Evolutionary conservation across 2,329 filamentous ascomycete species (phyloP).

Genomic region (Knufia petricola): DNA sequence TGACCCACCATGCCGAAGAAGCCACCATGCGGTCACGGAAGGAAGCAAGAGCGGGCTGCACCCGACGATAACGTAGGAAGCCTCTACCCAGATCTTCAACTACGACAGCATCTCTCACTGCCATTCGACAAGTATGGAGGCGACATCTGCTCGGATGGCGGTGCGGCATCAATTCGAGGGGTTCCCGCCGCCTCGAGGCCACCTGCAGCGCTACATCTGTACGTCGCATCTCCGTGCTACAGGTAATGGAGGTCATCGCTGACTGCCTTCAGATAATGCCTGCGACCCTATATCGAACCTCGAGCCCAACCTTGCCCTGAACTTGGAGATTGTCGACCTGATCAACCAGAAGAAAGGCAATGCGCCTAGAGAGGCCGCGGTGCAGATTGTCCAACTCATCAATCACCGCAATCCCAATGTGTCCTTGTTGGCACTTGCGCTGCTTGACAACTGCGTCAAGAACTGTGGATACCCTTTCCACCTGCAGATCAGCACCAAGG

Average conservation of each 20-base stretch:
- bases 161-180: slow-evolving; percentile 87
- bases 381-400: slow-evolving; percentile 85
- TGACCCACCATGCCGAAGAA: neutral
- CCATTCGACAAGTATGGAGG: slow-evolving; percentile 56
- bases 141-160: slow-evolving; percentile 88
- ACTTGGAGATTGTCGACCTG: slow-evolving; percentile 90
- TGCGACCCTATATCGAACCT: slow-evolving; percentile 88
- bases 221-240: slow-evolving; percentile 24
- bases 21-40: neutral
- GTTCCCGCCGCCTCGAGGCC: slow-evolving; percentile 68
- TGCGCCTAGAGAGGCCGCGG: slow-evolving; percentile 86
- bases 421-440: slow-evolving; percentile 64
- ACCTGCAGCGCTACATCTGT: slow-evolving; percentile 88
- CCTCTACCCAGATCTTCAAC: neutral
- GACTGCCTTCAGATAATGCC: slow-evolving; percentile 57
- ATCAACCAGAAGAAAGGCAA: slow-evolving; percentile 97
- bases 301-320: slow-evolving; percentile 92
- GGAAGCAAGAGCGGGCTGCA: slow-evolving; percentile 25
- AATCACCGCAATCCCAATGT: slow-evolving; percentile 97
- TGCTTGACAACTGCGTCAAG: slow-evolving; percentile 98
- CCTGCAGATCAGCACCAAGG: slow-evolving; percentile 95
- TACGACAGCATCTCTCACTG: neutral
- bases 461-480: slow-evolving; percentile 99
- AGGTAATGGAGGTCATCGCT: slow-evolving; percentile 7
- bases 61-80: slow-evolving; percentile 27